Conservation (phyloP, 345 rosid species). For the Melastoma malabathricum region DNA sequence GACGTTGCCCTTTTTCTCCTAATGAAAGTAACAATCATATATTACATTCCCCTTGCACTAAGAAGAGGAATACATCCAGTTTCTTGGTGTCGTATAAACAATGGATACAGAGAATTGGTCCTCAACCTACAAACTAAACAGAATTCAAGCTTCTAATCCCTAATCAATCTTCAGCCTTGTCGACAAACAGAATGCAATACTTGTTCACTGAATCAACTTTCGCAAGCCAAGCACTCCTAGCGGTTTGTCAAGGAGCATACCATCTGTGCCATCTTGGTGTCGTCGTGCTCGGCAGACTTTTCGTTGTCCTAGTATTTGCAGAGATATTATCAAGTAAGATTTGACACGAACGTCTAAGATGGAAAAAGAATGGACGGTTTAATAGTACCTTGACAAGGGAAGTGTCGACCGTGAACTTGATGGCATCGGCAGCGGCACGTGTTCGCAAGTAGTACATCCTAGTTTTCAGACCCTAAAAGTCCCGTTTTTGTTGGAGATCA, state of each 20-base stretch:
- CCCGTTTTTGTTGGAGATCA: no score
- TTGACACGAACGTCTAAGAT: not conserved
- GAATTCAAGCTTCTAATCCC: no score
- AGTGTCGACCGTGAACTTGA: constrained; percentile 89
- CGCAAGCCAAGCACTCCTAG: constrained; percentile 83
- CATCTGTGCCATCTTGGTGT: constrained; percentile 65
- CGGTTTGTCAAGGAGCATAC: constrained; percentile 79
- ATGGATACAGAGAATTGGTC: no score
- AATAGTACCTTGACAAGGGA: constrained; percentile 41
- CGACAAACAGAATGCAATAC: no score
- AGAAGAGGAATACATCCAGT: no score
- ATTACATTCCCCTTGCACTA: no score
- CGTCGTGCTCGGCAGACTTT: constrained; percentile 22
- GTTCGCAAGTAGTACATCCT: constrained; percentile 89
- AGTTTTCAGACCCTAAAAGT: constrained; percentile 62
- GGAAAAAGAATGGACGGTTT: not conserved
- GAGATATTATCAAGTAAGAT: not conserved
- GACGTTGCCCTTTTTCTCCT: no score
- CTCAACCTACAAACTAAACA: no score
- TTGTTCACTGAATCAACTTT: constrained; percentile 42
- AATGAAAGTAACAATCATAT: no score
- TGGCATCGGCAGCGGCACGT: constrained; percentile 98
- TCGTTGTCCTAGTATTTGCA: constrained; percentile 27
- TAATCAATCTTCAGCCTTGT: no score
- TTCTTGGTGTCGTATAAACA: no score